A percentile compares a stretch with the other conserved stretches of the same genome.
Conservation (phyloP, 768 basidiomycete species). For the Naganishia friedmannii region DNA sequence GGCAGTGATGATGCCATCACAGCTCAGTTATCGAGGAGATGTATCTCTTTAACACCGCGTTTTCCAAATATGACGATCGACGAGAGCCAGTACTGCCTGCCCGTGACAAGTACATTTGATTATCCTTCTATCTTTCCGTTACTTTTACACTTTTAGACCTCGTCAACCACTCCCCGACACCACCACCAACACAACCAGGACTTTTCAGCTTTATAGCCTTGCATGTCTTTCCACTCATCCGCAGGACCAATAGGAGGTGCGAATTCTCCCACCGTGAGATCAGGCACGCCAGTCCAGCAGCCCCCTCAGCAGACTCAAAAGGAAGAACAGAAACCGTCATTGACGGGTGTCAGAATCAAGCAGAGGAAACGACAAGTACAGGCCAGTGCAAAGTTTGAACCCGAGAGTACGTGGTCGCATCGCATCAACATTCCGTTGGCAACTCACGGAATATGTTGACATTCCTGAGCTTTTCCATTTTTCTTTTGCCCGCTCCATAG, state of each 20-base stretch:
- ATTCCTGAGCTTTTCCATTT: background rate
- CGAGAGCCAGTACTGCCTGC: too few relatives aligned
- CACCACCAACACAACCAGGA: background rate
- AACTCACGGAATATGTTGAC: background rate
- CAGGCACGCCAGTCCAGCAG: conserved; percentile 20
- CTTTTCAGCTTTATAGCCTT: conserved; percentile 14
- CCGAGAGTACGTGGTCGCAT: conserved; percentile 42
- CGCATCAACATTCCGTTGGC: background rate
- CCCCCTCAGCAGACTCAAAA: conserved; percentile 16
- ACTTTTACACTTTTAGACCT: too few relatives aligned
- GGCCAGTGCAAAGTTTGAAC: conserved; percentile 51
- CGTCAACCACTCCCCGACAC: background rate
- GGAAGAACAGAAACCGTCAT: conserved; percentile 20
- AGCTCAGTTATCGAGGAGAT: too few relatives aligned
- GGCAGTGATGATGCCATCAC: too few relatives aligned
- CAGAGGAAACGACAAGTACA: conserved; percentile 51
- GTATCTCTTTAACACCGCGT: too few relatives aligned
- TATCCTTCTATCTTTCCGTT: too few relatives aligned
- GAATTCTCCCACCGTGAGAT: conserved; percentile 23
- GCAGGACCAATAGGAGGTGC: conserved; percentile 22
- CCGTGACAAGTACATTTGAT: too few relatives aligned
- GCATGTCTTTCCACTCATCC: conserved; percentile 26
- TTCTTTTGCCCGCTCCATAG: conserved; percentile 28
- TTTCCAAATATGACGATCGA: too few relatives aligned
- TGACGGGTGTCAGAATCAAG: conserved; percentile 48